Conservation (phyloP, 805 yeast species). For the Kodamaea laetipori region DNA sequence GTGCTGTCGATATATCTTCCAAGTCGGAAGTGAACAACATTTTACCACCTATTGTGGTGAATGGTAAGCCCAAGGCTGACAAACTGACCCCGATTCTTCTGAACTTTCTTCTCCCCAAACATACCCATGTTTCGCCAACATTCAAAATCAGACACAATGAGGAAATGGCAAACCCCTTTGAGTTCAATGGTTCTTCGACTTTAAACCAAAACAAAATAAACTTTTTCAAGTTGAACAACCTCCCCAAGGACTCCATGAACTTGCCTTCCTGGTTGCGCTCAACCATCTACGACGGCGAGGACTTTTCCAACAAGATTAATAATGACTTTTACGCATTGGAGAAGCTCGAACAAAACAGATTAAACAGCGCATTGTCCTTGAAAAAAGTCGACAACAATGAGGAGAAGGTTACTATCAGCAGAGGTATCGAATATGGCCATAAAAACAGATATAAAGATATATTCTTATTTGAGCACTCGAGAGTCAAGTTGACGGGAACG, state of each 20-base stretch:
- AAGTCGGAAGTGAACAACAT: conserved; percentile 11
- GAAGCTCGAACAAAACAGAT: conserved; percentile 64
- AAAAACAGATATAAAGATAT: conserved; percentile 82
- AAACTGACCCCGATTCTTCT: conserved; percentile 43
- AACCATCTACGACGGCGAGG: conserved; percentile 13
- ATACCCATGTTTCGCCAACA: conserved; percentile 24
- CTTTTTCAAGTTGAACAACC: conserved; percentile 25
- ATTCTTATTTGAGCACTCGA: conserved; percentile 80
- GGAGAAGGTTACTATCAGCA: conserved; percentile 52
- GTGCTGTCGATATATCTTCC: conserved; percentile 14
- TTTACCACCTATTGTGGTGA: conserved; percentile 14
- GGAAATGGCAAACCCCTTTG: conserved; percentile 34
- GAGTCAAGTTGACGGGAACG: conserved; percentile 58
- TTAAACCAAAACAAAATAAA: conserved; percentile 17
- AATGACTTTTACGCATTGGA: conserved; percentile 65
- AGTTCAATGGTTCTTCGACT: conserved; percentile 15
- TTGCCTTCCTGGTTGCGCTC: conserved; percentile 41
- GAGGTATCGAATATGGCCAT: conserved; percentile 71
- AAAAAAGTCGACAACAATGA: conserved; percentile 12
- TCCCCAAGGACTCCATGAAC: conserved; percentile 38
- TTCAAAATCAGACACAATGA: conserved; percentile 55
- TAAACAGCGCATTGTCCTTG: conserved; percentile 41
- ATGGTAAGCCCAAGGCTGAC: conserved; percentile 19
- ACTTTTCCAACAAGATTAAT: conserved; percentile 21
- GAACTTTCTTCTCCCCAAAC: conserved; percentile 55